These are phyloP conservation scores for Penicillium olsonii DNA, from an alignment of 2,329 filamentous ascomycete genomes.

Conservation along the genomic window DNA sequence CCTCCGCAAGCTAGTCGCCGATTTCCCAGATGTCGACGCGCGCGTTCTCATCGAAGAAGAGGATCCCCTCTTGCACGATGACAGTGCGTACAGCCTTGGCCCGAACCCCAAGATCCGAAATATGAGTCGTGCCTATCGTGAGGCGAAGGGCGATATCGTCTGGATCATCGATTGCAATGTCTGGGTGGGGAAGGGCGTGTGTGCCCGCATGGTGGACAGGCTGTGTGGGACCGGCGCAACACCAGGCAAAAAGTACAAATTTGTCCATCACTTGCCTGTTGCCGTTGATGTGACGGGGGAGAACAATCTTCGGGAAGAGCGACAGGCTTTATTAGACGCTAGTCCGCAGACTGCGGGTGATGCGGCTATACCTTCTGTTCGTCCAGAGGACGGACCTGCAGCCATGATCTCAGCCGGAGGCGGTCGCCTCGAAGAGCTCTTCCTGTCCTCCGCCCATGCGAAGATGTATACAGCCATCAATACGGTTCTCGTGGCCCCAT, in stretches of 20 bases:
- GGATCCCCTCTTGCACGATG: constrained; percentile 65
- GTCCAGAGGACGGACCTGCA: constrained; percentile 21
- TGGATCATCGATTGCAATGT: constrained; percentile 98
- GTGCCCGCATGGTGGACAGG: constrained; percentile 85
- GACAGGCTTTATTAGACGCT: constrained; percentile 27
- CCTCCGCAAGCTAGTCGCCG: constrained; percentile 68
- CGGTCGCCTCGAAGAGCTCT: constrained; percentile 87
- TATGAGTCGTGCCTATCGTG: constrained; percentile 87
- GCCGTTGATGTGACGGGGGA: constrained; percentile 68
- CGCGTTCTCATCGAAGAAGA: constrained; percentile 78
- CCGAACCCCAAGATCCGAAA: constrained; percentile 99
- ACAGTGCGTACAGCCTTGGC: constrained; percentile 64
- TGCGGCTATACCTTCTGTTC: constrained; percentile 10
- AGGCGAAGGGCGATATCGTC: constrained; percentile 82
- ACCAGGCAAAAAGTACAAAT: constrained; percentile 66
- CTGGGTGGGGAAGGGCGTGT: constrained; percentile 78
- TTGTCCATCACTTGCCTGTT: constrained; percentile 90
- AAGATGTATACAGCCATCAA: constrained; percentile 99
- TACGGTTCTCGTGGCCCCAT: constrained; percentile 84
- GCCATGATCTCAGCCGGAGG: constrained; percentile 57
- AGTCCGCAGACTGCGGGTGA: constrained; percentile 15
- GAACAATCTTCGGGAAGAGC: constrained; percentile 27
- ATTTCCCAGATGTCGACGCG: constrained; percentile 72
- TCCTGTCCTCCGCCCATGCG: constrained; percentile 88
- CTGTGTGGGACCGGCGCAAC: constrained; percentile 66